phyloP scores from a whole-genome alignment of 1,284 basidiomycete genomes.

The Austroboletus niveus region DNA sequence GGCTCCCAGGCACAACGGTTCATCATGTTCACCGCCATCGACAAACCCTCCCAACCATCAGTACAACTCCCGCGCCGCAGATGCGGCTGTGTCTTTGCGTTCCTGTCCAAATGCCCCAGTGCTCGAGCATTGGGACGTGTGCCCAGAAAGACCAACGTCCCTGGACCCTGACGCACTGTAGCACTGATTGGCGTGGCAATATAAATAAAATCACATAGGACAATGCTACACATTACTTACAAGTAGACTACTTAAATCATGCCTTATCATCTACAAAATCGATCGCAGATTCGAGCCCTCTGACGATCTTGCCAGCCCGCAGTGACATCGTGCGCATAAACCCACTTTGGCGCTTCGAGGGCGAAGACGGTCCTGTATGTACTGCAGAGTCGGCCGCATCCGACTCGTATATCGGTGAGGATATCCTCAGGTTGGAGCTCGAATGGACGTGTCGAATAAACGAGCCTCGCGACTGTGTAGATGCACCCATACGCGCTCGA shows the following conservation, averaged over 20 bases:
- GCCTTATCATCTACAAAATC: conserved; percentile 45
- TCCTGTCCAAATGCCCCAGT: no score
- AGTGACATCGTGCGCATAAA: conserved; percentile 36
- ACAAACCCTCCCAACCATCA: no score
- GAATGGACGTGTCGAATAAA: conserved; percentile 9
- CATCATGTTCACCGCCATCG: no score
- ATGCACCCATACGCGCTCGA: conserved; percentile 11
- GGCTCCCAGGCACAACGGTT: no score
- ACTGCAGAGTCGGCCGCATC: conserved; percentile 13
- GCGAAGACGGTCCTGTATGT: conserved; percentile 7
- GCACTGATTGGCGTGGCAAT: no score
- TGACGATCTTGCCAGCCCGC: conserved; percentile 41
- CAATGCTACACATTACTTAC: no score
- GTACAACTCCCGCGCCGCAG: no score
- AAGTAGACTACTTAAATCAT: background rate
- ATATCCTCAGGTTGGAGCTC: conserved; percentile 27
- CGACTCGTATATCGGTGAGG: conserved; percentile 8
- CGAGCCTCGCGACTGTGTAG: no score
- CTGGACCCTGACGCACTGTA: no score
- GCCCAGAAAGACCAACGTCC: no score
- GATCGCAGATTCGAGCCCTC: conserved; percentile 33
- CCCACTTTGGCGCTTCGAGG: conserved; percentile 17
- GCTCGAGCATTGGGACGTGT: no score
- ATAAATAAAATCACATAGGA: background rate
- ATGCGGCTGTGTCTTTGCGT: no score